These are phyloP conservation scores for Glonium stellatum DNA, from an alignment of 495 filamentous ascomycete genomes.

Conservation along the genomic window DNA sequence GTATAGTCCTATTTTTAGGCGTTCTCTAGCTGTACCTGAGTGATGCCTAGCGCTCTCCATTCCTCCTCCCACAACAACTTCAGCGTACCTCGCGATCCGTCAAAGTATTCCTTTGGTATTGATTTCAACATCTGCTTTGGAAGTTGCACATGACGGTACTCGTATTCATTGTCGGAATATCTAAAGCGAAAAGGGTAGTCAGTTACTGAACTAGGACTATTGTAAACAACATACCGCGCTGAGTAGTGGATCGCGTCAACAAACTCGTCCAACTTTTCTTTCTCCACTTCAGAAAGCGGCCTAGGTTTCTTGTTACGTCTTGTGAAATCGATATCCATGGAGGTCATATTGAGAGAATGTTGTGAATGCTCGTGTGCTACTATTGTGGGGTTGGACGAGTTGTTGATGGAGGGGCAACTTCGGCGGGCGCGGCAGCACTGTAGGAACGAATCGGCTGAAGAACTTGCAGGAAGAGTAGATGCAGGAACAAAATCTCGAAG, in stretches of 20 bases:
- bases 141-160: conserved; percentile 94
- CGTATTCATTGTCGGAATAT: conserved; percentile 80
- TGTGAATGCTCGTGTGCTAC: conserved; percentile 1
- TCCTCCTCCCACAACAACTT: conserved; percentile 98
- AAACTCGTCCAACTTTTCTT: conserved; percentile 78
- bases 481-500: no score
- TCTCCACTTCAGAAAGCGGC: conserved; percentile 71
- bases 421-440: background rate
- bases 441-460: background rate
- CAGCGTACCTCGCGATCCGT: conserved; percentile 79
- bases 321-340: conserved; percentile 63
- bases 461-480: background rate
- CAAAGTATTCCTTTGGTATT: conserved; percentile 94
- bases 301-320: conserved; percentile 81
- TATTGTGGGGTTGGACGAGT: background rate
- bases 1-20: background rate
- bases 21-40: conserved; percentile 54
- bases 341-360: background rate
- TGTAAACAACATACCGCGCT: conserved; percentile 56
- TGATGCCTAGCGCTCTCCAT: conserved; percentile 93
- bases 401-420: conserved; percentile 6
- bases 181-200: conserved; percentile 37
- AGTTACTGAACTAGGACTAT: background rate
- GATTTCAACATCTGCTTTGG: conserved; percentile 97
- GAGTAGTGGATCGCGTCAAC: conserved; percentile 93